These are phyloP conservation scores for Yamadazyma kitorensis DNA, from an alignment of 805 yeast genomes.

Conservation along the genomic window DNA sequence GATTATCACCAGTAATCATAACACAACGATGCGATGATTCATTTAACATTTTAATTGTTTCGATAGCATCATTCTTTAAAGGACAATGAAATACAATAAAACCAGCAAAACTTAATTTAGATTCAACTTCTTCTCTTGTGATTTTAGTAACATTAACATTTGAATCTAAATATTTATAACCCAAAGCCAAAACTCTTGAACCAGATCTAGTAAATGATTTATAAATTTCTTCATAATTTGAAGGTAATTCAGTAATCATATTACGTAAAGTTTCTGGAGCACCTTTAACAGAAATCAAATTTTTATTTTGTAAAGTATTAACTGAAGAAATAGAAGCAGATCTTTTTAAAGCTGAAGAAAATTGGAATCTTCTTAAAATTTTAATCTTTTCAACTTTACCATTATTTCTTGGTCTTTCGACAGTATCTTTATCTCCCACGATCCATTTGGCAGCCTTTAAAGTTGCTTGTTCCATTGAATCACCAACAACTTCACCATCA, in stretches of 20 bases:
- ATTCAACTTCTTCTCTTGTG: constrained; percentile 75
- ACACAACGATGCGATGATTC: constrained; percentile 93
- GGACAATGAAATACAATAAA: constrained; percentile 98
- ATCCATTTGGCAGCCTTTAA: constrained; percentile 83
- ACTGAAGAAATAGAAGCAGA: constrained; percentile 79
- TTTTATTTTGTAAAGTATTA: constrained; percentile 44
- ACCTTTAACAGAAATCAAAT: constrained; percentile 88
- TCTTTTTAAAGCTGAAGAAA: constrained; percentile 92
- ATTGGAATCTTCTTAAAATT: constrained; percentile 92
- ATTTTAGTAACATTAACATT: constrained; percentile 51
- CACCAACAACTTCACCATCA: constrained; percentile 97
- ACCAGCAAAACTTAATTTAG: constrained; percentile 76
- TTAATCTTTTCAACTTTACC: constrained; percentile 49
- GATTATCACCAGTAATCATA: constrained; percentile 99
- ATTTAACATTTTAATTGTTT: constrained; percentile 85
- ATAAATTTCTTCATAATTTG: constrained; percentile 76
- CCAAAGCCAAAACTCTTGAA: constrained; percentile 94
- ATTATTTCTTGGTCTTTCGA: constrained; percentile 40
- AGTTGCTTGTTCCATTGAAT: constrained; percentile 98
- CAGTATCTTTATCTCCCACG: constrained; percentile 72
- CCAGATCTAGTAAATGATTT: constrained; percentile 93
- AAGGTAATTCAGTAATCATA: constrained; percentile 72
- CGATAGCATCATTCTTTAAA: constrained; percentile 88
- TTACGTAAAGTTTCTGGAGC: constrained; percentile 93
- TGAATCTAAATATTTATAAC: constrained; percentile 67